Percentiles rank a stretch among this genome's conserved stretches.
These are phyloP conservation scores for Colletotrichum sp. DNA, from an alignment of 2,329 filamentous ascomycete genomes.

Conservation along the genomic window DNA sequence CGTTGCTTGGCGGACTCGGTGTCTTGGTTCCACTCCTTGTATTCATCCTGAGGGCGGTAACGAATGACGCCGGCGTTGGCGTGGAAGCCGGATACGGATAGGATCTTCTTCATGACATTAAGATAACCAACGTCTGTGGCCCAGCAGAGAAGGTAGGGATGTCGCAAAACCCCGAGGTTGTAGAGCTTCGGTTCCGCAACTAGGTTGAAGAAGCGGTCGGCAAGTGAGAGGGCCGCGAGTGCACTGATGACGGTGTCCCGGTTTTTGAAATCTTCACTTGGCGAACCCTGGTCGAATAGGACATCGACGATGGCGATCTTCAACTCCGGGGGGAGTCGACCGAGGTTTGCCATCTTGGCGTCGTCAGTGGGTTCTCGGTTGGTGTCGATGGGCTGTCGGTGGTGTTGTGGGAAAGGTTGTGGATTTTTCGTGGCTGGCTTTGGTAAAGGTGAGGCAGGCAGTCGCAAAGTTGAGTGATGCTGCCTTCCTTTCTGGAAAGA, in stretches of 20 bases:
- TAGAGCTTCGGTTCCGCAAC: neutral
- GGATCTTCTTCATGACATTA: neutral
- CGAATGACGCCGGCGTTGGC: neutral
- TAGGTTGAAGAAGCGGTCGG: neutral
- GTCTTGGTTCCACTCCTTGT: neutral
- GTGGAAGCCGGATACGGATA: neutral
- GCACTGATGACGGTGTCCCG: neutral
- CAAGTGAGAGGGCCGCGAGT: neutral
- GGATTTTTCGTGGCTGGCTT: neutral
- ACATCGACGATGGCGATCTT: neutral
- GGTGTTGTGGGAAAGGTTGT: neutral
- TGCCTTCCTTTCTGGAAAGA: neutral
- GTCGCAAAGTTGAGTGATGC: neutral
- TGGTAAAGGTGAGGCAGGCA: neutral
- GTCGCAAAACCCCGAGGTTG: rapidly evolving
- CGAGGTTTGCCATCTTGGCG: neutral
- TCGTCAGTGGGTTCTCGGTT: neutral
- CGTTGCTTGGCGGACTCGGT: neutral
- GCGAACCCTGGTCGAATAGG: neutral
- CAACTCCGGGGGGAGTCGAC: neutral
- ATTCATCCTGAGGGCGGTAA: neutral
- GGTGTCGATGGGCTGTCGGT: neutral
- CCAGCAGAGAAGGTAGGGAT: neutral
- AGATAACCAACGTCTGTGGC: neutral
- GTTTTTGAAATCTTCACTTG: too few relatives aligned